A percentile compares a stretch with the other conserved stretches of the same genome.
phyloP scores from a whole-genome alignment of 257 asterid genomes.

The Penstemon davidsonii region DNA sequence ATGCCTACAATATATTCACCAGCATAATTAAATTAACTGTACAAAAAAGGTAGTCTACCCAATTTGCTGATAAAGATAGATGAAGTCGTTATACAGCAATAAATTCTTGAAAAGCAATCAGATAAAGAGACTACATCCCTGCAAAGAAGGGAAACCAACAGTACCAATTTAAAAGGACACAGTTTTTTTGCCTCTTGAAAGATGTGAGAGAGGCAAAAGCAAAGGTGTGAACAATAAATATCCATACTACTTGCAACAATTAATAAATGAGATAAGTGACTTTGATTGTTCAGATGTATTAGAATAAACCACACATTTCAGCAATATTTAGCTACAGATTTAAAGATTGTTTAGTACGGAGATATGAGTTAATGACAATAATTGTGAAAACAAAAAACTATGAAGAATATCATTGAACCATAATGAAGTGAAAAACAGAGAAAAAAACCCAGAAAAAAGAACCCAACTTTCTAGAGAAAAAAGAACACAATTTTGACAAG shows the following conservation, averaged over 20 bases:
- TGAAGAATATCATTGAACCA: background rate
- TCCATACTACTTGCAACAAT: constrained; percentile 38
- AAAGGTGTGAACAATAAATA: constrained; percentile 50
- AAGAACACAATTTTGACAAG: constrained; percentile 24
- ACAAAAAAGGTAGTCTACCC: constrained; percentile 15
- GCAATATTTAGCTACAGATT: constrained; percentile 24
- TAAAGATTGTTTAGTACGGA: constrained; percentile 7
- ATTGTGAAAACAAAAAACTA: background rate
- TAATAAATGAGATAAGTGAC: constrained; percentile 35
- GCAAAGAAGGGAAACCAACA: constrained; percentile 57
- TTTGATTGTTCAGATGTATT: background rate
- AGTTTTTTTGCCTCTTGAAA: constrained; percentile 38
- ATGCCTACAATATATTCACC: constrained; percentile 1
- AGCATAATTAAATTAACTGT: too few species aligned
- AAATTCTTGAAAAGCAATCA: constrained; percentile 42
- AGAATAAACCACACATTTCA: constrained; percentile 27
- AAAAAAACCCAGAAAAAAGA: background rate
- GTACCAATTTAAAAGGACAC: constrained; percentile 35
- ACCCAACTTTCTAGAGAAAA: background rate
- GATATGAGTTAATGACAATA: constrained; percentile 10
- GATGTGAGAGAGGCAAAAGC: constrained; percentile 49
- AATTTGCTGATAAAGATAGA: constrained; percentile 29
- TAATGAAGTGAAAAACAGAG: constrained; percentile 8
- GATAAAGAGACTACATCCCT: constrained; percentile 41
- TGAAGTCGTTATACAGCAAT: constrained; percentile 49